These are phyloP conservation scores for Cyanidioschyzon merolae DNA, from an alignment of 23 red algal genomes.

Conservation along the genomic window DNA sequence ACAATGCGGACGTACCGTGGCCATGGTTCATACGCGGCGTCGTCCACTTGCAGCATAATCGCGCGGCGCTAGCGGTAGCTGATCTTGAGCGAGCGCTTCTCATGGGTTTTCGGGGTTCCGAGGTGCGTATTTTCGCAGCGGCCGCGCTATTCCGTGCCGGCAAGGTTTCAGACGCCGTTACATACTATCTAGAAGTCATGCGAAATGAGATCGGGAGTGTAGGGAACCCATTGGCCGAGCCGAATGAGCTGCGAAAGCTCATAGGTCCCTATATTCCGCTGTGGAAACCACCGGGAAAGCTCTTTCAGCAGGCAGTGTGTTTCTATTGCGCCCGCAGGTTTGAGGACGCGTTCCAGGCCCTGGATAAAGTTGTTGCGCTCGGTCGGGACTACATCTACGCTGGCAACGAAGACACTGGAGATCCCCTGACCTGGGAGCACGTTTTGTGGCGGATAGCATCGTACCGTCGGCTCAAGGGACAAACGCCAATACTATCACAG, in stretches of 20 bases:
- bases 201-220: not conserved
- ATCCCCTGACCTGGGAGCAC: constrained; percentile 3
- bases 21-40: not conserved
- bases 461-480: not conserved
- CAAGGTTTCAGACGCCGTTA: not conserved
- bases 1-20: constrained; percentile 2
- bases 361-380: not conserved
- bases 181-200: not conserved
- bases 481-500: not conserved
- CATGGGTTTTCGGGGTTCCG: not conserved
- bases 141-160: constrained; percentile 6
- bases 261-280: not conserved
- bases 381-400: not conserved
- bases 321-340: not conserved
- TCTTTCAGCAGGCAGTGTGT: constrained; percentile 6
- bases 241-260: constrained; percentile 1
- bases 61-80: not conserved
- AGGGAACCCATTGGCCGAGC: constrained; percentile 5
- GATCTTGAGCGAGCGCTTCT: not conserved
- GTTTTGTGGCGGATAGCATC: not conserved
- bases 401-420: not conserved
- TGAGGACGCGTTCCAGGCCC: not conserved
- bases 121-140: constrained; percentile 3
- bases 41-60: not conserved
- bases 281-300: constrained; percentile 4